A percentile compares a stretch with the other conserved stretches of the same genome.
These are phyloP conservation scores for Pseudoscleropodium purum DNA, from an alignment of 225 moss, liverwort and hornwort genomes.

Conservation along the genomic window DNA sequence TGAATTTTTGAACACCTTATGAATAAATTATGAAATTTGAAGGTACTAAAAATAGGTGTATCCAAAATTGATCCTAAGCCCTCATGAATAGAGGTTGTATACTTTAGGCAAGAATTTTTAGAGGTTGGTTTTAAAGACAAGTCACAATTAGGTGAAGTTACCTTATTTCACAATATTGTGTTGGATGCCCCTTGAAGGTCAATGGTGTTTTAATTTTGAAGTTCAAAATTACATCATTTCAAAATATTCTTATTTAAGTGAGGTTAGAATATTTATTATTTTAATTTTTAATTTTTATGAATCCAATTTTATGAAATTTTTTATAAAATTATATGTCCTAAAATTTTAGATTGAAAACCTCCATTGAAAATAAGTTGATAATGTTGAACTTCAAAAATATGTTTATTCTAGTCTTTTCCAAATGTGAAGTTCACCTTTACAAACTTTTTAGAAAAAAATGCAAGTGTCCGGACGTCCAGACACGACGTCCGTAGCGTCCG, in stretches of 20 bases:
- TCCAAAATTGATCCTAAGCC: accelerated
- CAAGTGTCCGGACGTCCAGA: too few relatives aligned
- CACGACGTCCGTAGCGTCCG: too few relatives aligned
- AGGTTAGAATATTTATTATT: not conserved
- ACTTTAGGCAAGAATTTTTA: not conserved
- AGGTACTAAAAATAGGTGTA: not conserved
- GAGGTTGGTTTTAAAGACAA: accelerated
- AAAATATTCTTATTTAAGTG: not conserved
- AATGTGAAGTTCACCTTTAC: too few relatives aligned
- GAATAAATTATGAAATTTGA: not conserved
- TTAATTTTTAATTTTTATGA: not conserved
- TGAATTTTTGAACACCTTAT: not conserved
- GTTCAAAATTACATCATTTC: not conserved
- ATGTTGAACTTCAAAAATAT: not conserved
- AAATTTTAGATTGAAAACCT: not conserved
- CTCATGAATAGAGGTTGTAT: not conserved
- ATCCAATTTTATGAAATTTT: not conserved
- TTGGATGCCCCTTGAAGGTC: not conserved
- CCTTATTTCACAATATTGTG: not conserved
- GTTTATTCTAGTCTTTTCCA: not conserved
- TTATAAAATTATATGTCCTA: not conserved
- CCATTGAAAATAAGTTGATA: not conserved
- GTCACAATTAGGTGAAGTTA: not conserved
- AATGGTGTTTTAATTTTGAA: not conserved
- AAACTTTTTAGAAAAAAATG: too few relatives aligned